Evolutionary conservation across 805 yeast genomes (phyloP), one percentile per base, ranked within the genome.

Genomic region (Kluyveromyces dobzhanskii): DNA sequence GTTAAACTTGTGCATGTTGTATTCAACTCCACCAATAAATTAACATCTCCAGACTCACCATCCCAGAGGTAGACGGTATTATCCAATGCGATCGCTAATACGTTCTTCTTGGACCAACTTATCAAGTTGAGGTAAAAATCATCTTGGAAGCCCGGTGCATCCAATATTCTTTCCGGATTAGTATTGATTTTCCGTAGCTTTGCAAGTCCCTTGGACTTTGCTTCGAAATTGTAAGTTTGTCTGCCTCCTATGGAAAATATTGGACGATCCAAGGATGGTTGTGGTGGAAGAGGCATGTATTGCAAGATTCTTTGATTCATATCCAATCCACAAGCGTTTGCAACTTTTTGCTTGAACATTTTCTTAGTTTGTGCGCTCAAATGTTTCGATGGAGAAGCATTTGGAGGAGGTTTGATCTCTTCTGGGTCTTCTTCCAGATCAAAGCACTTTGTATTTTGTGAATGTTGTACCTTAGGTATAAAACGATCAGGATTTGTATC

Each of bases 131-230:
- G 69, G 58, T 90, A 92, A 59, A 87, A 92, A 64, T 92, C 98
- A 60, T 92, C 95, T 17, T 81, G 72, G 42, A 88, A 71, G 0
- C 95, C 96, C 0, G 98, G 98, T 0, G 97, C 98, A 63, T 92
- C 98, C 30, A 92, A 68, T 1, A 92, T 94, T 46, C 95, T 73
- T 47, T 85, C 95, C 1, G 98, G 97, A 25, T 85, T 84, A 0
- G 85, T 76, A 18, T 94, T 85, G 34, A 92, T 71, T 49, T 78
- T 80, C 48, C 94, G 76, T 35, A 85, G 74, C 51, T 87, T 68
- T 13, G 83, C 78, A 27, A 77, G 70, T 4, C 81, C 83, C 8
- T 29, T 17, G 7, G 27, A 24, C 16, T 35, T 31, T 67, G 10
- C 55, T 35, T 61, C 60, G 33, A 49, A 51, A 54, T 42, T 56